phyloP scores from a whole-genome alignment of 805 yeast species.

The Cyberlindnera xylosilytica region DNA sequence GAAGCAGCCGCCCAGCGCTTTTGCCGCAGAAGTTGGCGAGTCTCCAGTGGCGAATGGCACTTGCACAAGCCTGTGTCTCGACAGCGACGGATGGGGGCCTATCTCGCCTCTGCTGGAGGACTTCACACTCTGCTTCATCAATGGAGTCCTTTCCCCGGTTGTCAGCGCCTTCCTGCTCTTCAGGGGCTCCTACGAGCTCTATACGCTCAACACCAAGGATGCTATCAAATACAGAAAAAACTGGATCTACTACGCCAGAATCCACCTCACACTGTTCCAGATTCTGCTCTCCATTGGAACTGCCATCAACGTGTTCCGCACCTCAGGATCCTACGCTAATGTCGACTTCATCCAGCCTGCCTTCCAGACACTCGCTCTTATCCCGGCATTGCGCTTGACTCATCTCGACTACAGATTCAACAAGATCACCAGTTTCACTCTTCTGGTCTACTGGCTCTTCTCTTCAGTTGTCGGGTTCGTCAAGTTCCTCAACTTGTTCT shows the following conservation, averaged over 20 bases:
- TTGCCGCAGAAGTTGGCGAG: not conserved
- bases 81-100: conserved; percentile 42
- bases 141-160: conserved; percentile 45
- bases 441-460: conserved; percentile 76
- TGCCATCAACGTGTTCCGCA: conserved; percentile 19
- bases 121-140: conserved; percentile 57
- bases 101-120: conserved; percentile 44
- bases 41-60: conserved; percentile 6
- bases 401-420: conserved; percentile 70
- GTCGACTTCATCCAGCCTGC: conserved; percentile 36
- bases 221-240: conserved; percentile 35
- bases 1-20: too few species aligned
- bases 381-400: conserved; percentile 55
- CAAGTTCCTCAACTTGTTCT: conserved; percentile 38
- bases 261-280: conserved; percentile 32
- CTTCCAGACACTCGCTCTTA: conserved; percentile 38
- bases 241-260: conserved; percentile 35
- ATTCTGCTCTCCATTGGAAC: conserved; percentile 27
- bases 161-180: conserved; percentile 41
- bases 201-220: conserved; percentile 20
- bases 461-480: conserved; percentile 45
- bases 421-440: conserved; percentile 59
- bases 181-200: conserved; percentile 39
- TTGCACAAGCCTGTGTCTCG: conserved; percentile 22
- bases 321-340: conserved; percentile 14